A percentile compares a stretch with the other conserved stretches of the same genome.
phyloP scores from a whole-genome alignment of 345 rosid species.

The Litchi chinensis region DNA sequence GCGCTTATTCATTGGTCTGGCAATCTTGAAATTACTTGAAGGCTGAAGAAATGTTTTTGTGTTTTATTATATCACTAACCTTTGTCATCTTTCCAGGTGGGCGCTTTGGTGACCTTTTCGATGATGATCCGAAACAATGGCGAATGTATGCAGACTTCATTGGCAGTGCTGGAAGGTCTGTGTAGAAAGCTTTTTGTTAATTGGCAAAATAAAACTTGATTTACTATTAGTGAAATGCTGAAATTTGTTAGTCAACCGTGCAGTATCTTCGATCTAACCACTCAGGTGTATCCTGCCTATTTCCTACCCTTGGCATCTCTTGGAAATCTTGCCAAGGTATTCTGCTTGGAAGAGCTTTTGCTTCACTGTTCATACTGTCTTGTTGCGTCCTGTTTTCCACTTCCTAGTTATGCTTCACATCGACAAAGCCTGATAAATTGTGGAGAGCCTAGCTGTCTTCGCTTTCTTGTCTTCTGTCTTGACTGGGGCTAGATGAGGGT shows the following conservation, averaged over 20 bases:
- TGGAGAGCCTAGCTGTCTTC: background rate
- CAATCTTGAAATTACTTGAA: constrained; percentile 26
- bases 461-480: background rate
- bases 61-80: constrained; percentile 22
- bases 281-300: constrained; percentile 88
- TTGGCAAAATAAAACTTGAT: constrained; percentile 17
- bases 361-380: background rate
- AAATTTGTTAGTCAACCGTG: constrained; percentile 27
- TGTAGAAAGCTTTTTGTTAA: constrained; percentile 10
- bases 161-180: constrained; percentile 96
- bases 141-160: constrained; percentile 99
- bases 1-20: constrained; percentile 85
- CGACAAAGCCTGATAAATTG: background rate
- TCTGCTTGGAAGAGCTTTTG: constrained; percentile 10
- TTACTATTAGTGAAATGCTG: constrained; percentile 7
- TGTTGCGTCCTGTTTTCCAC: background rate
- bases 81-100: constrained; percentile 64
- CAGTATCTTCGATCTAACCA: constrained; percentile 92
- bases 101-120: constrained; percentile 85
- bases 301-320: constrained; percentile 89
- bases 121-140: constrained; percentile 99
- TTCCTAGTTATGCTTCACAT: background rate
- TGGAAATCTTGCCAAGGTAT: constrained; percentile 95
- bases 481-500: constrained; percentile 3
- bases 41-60: constrained; percentile 4